Evolutionary conservation across 148 eudicot species (phyloP), one percentile per base, ranked within the genome.

Genomic region (Talinum fruticosum): DNA sequence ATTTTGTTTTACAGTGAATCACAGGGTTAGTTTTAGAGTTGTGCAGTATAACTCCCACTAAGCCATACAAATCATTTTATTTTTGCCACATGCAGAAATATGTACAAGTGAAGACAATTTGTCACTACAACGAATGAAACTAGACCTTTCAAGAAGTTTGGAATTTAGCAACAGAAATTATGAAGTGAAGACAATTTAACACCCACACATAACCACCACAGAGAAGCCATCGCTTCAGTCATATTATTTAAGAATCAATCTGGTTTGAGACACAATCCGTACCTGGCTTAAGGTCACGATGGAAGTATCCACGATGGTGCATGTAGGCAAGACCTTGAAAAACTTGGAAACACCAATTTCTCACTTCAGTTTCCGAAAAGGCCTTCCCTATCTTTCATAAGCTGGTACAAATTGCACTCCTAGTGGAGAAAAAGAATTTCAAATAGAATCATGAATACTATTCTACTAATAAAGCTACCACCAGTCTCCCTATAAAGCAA

Each of bases 251-350:
- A 16, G 49, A 54, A 30, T 67, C 59, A 57, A 54, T 35, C 24
- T 33, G 44, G 51, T 81, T 71, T 36, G 14, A 33, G 4, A 19
- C 13, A 30, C 51, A 69, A 51, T 36, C 10, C 35, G 79, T 76
- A 92, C 97, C 97, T 88, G 97, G 99, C 77, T 95, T 95, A 28
- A 95, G 97, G 80, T 96, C 99, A 59, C 97, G 97, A 81, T 96
- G 99, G 69, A 96, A 91, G 86, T 93, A 96, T 49, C 97, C 99
- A 75, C 90, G 92, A 79, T 93, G 92, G 75, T 96, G 99, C 87
- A 96, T 90, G 88, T 91, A 93, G 69, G 93, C 92, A 83, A 93
- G 97, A 66, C 97, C 99, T 79, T 96, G 97, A 87, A 96, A 96
- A 62, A 96, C 97, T 89, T 96, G 96, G 86, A 86, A 91, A 86